These are phyloP conservation scores for Lachancea thermotolerans DNA, from an alignment of 805 yeast genomes.

Conservation along the genomic window DNA sequence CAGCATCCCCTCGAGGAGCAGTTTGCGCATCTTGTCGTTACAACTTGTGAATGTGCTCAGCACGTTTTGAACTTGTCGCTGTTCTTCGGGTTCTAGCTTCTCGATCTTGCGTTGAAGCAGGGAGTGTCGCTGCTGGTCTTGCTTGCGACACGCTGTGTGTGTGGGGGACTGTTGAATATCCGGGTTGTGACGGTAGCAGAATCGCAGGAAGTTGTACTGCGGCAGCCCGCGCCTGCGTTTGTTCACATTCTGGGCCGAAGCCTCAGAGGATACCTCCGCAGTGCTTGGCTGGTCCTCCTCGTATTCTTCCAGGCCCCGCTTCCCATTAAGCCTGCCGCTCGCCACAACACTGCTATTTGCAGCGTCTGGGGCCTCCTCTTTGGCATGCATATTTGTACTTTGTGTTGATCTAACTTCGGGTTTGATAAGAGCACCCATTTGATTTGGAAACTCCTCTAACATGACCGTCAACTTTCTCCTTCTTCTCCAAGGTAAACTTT, in stretches of 20 bases:
- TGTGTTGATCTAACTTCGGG: neutral
- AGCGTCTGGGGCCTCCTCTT: neutral
- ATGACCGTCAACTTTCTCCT: neutral
- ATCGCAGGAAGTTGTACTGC: constrained; percentile 52
- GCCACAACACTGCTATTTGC: neutral
- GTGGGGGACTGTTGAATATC: constrained; percentile 51
- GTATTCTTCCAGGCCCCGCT: neutral
- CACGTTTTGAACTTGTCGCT: constrained; percentile 63
- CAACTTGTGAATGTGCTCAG: constrained; percentile 55
- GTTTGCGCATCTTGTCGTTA: constrained; percentile 68
- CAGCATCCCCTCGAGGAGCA: constrained; percentile 76
- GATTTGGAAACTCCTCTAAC: neutral
- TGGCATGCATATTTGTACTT: neutral
- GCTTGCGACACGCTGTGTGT: constrained; percentile 24
- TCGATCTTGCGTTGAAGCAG: constrained; percentile 28
- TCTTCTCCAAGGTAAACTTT: neutral
- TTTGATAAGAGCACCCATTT: neutral
- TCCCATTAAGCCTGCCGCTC: neutral
- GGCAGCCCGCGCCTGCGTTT: constrained; percentile 16
- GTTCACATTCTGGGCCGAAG: neutral
- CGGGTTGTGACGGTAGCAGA: constrained; percentile 92
- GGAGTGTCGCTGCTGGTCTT: constrained; percentile 20
- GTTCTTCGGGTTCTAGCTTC: constrained; percentile 66
- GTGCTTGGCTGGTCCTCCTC: neutral
- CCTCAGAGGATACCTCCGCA: neutral